Conservation (phyloP, 2,329 filamentous ascomycete genomes). For the Colletotrichum sp. region DNA sequence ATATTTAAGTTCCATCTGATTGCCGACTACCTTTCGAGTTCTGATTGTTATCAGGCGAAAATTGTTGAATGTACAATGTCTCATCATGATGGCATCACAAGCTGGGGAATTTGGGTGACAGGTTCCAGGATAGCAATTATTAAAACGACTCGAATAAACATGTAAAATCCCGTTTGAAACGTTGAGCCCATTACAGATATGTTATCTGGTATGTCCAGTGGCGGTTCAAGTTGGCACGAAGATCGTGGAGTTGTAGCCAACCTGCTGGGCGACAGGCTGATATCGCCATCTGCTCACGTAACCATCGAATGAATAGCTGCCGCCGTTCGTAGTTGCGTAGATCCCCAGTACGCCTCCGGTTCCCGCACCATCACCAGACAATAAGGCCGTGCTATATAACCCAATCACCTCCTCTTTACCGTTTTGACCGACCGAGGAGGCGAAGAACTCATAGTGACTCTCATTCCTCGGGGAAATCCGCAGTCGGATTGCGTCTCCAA, state of each 20-base stretch:
- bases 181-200: fast-evolving
- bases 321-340: neutral
- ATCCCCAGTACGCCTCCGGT: neutral
- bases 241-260: neutral
- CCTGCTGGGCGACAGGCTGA: neutral
- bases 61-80: fast-evolving
- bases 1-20: neutral
- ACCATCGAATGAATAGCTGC: neutral
- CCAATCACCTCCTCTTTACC: neutral
- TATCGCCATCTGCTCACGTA: neutral
- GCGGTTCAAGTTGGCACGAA: neutral
- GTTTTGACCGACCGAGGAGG: neutral
- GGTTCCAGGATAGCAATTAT: neutral
- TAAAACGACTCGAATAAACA: fast-evolving
- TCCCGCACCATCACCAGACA: neutral
- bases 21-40: fast-evolving
- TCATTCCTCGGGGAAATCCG: neutral
- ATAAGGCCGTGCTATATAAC: neutral
- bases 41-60: neutral
- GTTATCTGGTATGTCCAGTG: neutral
- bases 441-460: neutral
- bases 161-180: neutral
- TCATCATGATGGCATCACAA: neutral
- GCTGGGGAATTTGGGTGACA: fast-evolving
- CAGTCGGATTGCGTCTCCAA: neutral